Conservation (phyloP, 192 early-diverging fungal genomes). For the Gamsiella multidivaricata region DNA sequence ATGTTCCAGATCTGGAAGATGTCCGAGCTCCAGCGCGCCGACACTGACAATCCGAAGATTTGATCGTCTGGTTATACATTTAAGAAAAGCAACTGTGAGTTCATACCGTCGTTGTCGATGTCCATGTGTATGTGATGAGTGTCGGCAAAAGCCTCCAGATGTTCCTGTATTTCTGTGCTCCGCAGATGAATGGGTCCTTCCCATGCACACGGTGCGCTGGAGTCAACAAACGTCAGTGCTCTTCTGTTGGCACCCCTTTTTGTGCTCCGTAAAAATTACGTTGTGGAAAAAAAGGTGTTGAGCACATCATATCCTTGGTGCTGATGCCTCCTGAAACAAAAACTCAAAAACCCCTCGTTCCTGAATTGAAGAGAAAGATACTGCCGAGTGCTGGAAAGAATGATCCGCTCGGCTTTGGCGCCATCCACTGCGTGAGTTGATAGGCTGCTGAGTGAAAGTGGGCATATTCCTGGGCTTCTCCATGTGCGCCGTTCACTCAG, state of each 20-base stretch:
- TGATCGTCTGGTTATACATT: slow-evolving; percentile 55
- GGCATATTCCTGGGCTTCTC: too few relatives aligned
- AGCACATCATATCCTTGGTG: not conserved
- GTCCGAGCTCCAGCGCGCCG: slow-evolving; percentile 60
- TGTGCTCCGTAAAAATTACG: not conserved
- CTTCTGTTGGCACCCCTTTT: too few relatives aligned
- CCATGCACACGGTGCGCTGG: not conserved
- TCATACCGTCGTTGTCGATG: not conserved
- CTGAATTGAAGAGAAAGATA: not conserved
- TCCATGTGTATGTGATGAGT: not conserved
- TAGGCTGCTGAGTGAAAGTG: too few relatives aligned
- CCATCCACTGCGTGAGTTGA: too few relatives aligned
- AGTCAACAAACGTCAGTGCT: not conserved
- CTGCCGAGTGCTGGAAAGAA: too few relatives aligned
- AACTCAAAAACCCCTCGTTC: not conserved
- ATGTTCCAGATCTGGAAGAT: slow-evolving; percentile 65
- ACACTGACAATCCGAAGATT: slow-evolving; percentile 60
- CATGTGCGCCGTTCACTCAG: too few relatives aligned
- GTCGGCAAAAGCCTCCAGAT: too few relatives aligned
- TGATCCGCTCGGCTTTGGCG: too few relatives aligned
- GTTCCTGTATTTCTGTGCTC: too few relatives aligned
- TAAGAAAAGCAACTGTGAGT: not conserved
- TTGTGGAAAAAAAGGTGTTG: too few relatives aligned
- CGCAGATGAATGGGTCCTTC: too few relatives aligned
- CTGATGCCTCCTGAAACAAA: slow-evolving; percentile 1